A percentile compares a stretch with the other conserved stretches of the same genome.
Evolutionary conservation across 176 grass and related monocot genomes (phyloP).

Genomic region (Areca catechu): DNA sequence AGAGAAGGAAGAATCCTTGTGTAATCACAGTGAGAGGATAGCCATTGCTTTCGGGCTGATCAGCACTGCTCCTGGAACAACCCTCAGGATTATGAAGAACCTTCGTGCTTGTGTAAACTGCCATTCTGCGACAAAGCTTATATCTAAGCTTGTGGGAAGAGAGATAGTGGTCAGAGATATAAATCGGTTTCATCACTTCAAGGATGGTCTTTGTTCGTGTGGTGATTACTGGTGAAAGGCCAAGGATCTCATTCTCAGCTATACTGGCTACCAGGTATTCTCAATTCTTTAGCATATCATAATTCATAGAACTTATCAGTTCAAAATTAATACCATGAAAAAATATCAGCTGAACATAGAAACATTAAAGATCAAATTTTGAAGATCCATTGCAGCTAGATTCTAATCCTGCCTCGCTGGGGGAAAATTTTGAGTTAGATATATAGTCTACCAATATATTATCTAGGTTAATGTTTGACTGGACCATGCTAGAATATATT

Average conservation of each 20-base stretch:
- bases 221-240: constrained; percentile 20
- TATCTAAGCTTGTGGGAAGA: constrained; percentile 12
- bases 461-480: too few species aligned
- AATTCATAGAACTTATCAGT: background rate
- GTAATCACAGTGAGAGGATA: constrained; percentile 21
- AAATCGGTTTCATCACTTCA: constrained; percentile 18
- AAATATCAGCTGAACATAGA: too few species aligned
- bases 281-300: background rate
- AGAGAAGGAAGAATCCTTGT: constrained; percentile 20
- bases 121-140: constrained; percentile 15
- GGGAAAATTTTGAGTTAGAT: too few species aligned
- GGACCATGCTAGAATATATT: too few species aligned
- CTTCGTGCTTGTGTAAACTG: constrained; percentile 19
- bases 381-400: too few species aligned
- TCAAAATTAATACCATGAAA: too few species aligned
- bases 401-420: too few species aligned
- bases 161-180: constrained; percentile 13
- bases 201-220: constrained; percentile 13
- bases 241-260: background rate
- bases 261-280: background rate
- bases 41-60: constrained; percentile 20
- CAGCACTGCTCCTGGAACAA: constrained; percentile 14
- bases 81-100: constrained; percentile 18
- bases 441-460: too few species aligned
- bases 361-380: too few species aligned